A percentile compares a stretch with the other conserved stretches of the same genome.
These are phyloP conservation scores for Astragalus glycyphyllos DNA, from an alignment of 306 rosid genomes.

Conservation along the genomic window DNA sequence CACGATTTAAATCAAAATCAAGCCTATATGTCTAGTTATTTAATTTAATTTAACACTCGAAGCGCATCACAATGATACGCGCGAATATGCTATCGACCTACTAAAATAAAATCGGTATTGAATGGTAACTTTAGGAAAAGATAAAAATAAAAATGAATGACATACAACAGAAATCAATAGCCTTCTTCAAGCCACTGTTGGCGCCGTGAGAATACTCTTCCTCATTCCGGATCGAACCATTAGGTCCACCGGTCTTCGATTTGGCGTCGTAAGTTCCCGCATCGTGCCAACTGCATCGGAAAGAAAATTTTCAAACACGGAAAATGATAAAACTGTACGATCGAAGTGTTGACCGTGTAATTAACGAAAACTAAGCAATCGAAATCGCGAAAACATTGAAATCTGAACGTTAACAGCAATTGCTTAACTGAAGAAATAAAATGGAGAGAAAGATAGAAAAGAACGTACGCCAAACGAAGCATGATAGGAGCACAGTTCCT, in stretches of 20 bases:
- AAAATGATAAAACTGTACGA: neutral
- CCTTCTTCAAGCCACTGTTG: conserved; percentile 87
- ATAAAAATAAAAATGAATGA: neutral
- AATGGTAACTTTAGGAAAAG: neutral
- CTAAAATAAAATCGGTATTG: conserved; percentile 10
- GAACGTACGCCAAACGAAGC: conserved; percentile 86
- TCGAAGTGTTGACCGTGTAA: conserved; percentile 37
- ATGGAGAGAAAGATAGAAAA: neutral
- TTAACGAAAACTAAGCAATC: neutral
- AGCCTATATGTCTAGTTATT: neutral
- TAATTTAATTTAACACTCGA: neutral
- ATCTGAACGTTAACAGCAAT: neutral
- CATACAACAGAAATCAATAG: conserved; percentile 82
- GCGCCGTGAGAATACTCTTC: conserved; percentile 84
- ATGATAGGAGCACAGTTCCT: conserved; percentile 88
- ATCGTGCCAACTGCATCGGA: conserved; percentile 82
- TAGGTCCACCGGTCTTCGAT: conserved; percentile 86
- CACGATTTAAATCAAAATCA: conserved; percentile 4
- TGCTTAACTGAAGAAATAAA: conserved; percentile 7
- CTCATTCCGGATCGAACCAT: conserved; percentile 86
- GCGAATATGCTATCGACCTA: neutral
- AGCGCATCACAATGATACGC: neutral
- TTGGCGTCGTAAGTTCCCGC: conserved; percentile 89
- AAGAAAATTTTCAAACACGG: neutral
- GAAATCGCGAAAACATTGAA: conserved; percentile 2